Base-by-base conservation (phyloP, 805 yeast species). In the Alloascoidea africana region DNA sequence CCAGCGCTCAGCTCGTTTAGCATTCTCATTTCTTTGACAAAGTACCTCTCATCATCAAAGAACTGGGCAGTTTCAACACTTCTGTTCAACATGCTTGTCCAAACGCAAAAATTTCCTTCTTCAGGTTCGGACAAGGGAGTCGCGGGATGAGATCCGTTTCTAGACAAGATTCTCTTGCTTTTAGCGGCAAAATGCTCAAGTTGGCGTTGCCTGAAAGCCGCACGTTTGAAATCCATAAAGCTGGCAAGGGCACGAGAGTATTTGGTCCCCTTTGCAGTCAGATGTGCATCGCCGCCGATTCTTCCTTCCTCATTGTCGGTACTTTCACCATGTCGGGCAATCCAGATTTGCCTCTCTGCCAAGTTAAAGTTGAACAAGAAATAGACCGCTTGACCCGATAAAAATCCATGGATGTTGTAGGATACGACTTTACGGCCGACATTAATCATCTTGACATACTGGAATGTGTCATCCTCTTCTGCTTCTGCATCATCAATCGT, bases 1-100 rank as follows among this genome's bases (percentile, higher is more conserved):
- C 98, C 98, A 0, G 95, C 93, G 38, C 94, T 94, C 27, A 89
- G 64, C 57, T 89, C 98, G 56, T 89, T 85, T 44, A 89, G 66
- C 91, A 87, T 82, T 47, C 94, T 66, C 85, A 86, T 80, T 53
- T 86, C 86, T 58, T 89, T 86, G 37, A 84, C 58, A 41, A 82
- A 83, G 54, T 70, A 87, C 27, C 65, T 62, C 30, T 68, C 76
- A 39, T 84, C 94, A 44, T 83, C 72, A 53, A 89, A 85, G 44
- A 65, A 67, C 37, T 70, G 66, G 0, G 89, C 85, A 0, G 96
- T 82, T 54, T 86, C 83, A 5, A 80, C 64, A 2, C 91, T 68
- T 43, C 98, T 65, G 32, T 66, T 55, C 43, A 89, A 64, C 91
- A 86, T 83, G 15, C 94, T 80, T 0, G 94, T 79, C 93, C 96